Evolutionary conservation across 2,329 filamentous ascomycete genomes (phyloP), one percentile per base, ranked within the genome.

Genomic region (Ophiosphaerella korrae): DNA sequence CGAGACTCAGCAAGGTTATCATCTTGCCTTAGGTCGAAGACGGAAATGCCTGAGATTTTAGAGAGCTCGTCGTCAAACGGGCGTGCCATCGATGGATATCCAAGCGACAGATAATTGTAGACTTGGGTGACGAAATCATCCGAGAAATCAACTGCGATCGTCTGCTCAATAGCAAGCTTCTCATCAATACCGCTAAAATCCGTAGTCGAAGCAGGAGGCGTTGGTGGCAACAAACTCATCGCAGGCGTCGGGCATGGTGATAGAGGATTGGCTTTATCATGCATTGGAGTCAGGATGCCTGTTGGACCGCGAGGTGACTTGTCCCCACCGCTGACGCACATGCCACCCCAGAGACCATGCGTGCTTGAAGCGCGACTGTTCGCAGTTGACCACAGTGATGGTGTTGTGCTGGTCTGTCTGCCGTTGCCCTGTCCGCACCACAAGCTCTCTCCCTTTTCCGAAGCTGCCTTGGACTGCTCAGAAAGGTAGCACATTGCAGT

Each of bases 81-180:
- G 18, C 88, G 85, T 9, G 92, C 93, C 65, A 92, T 85, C 31
- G 90, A 87, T 3, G 93, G 92, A 72, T 97, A 97, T 5, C 93
- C 93, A 5, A 97, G 82, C 0, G 91, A 96, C 13, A 97, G 81
- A 73, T 97, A 97, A 73, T 97, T 97, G 81, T 95, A 97, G 7
- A 97, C 92, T 74, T 97, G 93, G 0, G 92, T 96, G 48, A 97
- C 85, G 70, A 97, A 96, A 3, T 80, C 80, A 70, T 96, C 90
- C 53, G 87, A 81, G 65, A 94, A 96, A 72, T 96, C 92, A 29
- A 75, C 71, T 24, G 80, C 75, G 36, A 85, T 79, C 9, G 75
- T 68, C 76, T 75, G 71, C 55, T 81, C 77, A 5, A 68, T 61
- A 31, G 67, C 69, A 37, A 80, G 71, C 48, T 74, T 74, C 36